Evolutionary conservation across 352 stramenopile species (phyloP).

Genomic region (Pythium volutum): DNA sequence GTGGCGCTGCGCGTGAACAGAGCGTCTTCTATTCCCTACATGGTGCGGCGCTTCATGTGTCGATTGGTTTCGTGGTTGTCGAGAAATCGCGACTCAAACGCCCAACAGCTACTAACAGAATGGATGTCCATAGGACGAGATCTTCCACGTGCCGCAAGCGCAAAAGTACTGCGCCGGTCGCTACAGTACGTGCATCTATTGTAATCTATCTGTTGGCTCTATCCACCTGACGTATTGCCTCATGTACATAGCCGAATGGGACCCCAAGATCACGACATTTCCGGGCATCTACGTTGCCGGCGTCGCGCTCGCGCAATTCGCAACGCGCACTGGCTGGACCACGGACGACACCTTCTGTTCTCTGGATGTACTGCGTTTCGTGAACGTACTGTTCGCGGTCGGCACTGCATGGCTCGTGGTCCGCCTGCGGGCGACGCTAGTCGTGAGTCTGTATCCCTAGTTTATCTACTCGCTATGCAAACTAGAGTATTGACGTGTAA

Average conservation of each 20-base stretch:
- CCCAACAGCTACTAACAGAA: background rate
- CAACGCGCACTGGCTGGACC: constrained; percentile 14
- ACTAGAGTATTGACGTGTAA: background rate
- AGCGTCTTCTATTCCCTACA: constrained; percentile 49
- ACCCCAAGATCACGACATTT: constrained; percentile 93
- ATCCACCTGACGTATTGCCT: background rate
- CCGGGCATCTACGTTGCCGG: constrained; percentile 82
- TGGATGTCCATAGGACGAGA: constrained; percentile 56
- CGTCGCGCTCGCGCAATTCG: constrained; percentile 35
- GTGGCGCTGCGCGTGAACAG: constrained; percentile 38
- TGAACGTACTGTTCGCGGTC: constrained; percentile 80
- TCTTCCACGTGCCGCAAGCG: constrained; percentile 82
- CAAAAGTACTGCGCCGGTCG: constrained; percentile 73
- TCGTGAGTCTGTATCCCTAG: constrained; percentile 15
- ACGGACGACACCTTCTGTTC: constrained; percentile 44
- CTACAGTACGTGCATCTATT: constrained; percentile 38
- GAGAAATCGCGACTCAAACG: constrained; percentile 6
- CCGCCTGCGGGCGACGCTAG: constrained; percentile 40
- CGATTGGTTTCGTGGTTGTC: background rate
- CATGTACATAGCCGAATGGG: constrained; percentile 60
- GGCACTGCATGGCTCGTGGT: constrained; percentile 54
- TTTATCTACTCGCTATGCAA: too few species aligned
- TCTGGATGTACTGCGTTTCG: constrained; percentile 49
- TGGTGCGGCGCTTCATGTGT: constrained; percentile 33
- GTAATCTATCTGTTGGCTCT: background rate